Base-by-base conservation (phyloP, 305 asterid genomes). In the Striga hermonthica region DNA sequence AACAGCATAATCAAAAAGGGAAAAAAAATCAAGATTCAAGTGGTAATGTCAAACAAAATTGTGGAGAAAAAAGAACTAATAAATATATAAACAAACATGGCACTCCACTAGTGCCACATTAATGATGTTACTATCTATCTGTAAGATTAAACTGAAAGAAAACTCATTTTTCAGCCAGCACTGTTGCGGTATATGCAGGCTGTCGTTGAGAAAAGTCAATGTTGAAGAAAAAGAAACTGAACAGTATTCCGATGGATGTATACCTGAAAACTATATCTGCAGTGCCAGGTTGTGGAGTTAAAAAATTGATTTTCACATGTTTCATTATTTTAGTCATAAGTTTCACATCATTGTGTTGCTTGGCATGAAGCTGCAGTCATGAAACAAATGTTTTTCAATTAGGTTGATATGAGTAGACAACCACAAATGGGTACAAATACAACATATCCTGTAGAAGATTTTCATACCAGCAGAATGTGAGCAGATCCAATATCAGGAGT, bases 241-340 rank as follows among this genome's bases (percentile, higher is more conserved):
- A 58, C 58, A 36, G 12, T 53, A 49, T 62, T 65, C 48, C 28
- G 43, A 37, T 54, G 45, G 76, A 74, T 47, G 62, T 40, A 47
- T 65, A 82, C 97, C 97, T 83, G 76, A 93, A 83, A 63, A 90
- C 84, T 72, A 86, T 76, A 74, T 90, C 97, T 35, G 95, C 96
- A 1, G 93, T 86, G 76, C 99, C 92, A 75, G 96, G 83, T 78
- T 86, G 96, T 75, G 90, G 66, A 61, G 91, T 85, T 67, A 93
- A 65, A 49, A 75, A 76, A 75, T 86, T 93, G 75, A 75, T 83
- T 76, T 81, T 79, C 78, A 86, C 74, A 65, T 85, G 86, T 68
- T 75, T 75, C 95, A 93, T 82, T 65, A 88, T 73, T 67, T 86
- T 80, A 49, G 67, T 82, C 96, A 88, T 80, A 72, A 86, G 91